Evolutionary conservation across 1,284 basidiomycete genomes (phyloP), one percentile per base, ranked within the genome.

Genomic region (Cystobasidium slooffiae): DNA sequence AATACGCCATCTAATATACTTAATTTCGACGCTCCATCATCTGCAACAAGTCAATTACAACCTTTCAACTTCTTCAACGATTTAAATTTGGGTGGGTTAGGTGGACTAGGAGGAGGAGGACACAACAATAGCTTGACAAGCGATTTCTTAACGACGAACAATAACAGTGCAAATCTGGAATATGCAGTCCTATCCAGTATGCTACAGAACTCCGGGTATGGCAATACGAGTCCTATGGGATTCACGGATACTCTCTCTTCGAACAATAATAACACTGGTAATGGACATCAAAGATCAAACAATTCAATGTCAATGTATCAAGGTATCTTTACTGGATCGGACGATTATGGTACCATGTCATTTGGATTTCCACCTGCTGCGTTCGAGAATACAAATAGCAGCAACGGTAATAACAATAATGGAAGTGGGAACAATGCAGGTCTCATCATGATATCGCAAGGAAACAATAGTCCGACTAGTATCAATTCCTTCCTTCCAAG

Each of bases 181-280:
- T 95, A 95, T 83, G 92, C 91, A 61, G 94, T 95, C 76, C 86
- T 96, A 7, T 92, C 91, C 46, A 90, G 90, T n/a, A 95, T 96
- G 82, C 86, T 96, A 51, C 81, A 79, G 59, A 91, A 91, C 46
- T 91, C 90, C 78, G 86, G 86, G 24, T 78, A 76, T 65, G 63
- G 78, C 22, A 52, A 63, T 52, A 68, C 52, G 6, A 39, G 47
- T 16, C 64, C 65, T 46, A 44, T 59, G 59, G 47, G 31, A 24
- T 65, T 61, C 20, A 24, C n/a, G 16, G 56, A 72, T 46, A 39
- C 39, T 46, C 31, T 31, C 31, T 31, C 31, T 31, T 53, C 39
- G 55, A 53, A 18, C 41, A 46, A 46, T 24, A 39, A 53, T n/a
- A 49, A 41, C 7, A 53, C 22, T 3, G 41, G 51, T 31, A 56